A percentile compares a stretch with the other conserved stretches of the same genome.
Conservation (phyloP, 1,139 yeast species). For the Diutina scorzettiae region DNA sequence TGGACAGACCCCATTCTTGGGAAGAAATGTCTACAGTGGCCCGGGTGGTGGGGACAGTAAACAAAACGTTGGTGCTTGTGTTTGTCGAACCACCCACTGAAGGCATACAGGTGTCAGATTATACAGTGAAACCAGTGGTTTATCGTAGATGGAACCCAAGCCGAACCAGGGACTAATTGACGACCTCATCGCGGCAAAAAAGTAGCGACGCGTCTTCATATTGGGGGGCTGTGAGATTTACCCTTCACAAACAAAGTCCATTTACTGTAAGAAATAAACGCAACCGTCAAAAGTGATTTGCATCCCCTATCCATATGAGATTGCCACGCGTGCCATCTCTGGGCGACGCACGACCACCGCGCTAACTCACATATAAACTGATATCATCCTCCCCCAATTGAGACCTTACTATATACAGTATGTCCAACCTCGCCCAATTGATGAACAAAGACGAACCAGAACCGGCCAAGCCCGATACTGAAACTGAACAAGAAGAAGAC, state of each 20-base stretch:
- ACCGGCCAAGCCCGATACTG: not conserved
- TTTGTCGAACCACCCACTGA: conserved; percentile 46
- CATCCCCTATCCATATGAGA: no score
- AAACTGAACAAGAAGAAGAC: conserved; percentile 2
- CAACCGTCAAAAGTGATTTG: no score
- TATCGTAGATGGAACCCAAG: conserved; percentile 80
- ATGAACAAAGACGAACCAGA: conserved; percentile 1
- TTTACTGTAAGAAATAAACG: no score
- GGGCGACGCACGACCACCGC: no score
- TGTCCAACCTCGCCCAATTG: conserved; percentile 2
- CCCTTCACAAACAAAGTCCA: no score
- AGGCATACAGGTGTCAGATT: conserved; percentile 25
- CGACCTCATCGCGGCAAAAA: no score
- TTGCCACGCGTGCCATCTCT: no score
- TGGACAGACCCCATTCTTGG: conserved; percentile 29
- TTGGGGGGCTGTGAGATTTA: no score
- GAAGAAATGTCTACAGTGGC: conserved; percentile 53
- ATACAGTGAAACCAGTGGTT: conserved; percentile 48
- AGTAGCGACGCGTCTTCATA: no score
- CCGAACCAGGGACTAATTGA: conserved; percentile 54
- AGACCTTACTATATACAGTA: not conserved
- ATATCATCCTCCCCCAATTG: not conserved
- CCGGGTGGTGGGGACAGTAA: conserved; percentile 80
- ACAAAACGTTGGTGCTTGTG: conserved; percentile 60
- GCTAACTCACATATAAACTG: no score